Conservation (phyloP, 2,329 filamentous ascomycete genomes). For the Apiospora koreana region DNA sequence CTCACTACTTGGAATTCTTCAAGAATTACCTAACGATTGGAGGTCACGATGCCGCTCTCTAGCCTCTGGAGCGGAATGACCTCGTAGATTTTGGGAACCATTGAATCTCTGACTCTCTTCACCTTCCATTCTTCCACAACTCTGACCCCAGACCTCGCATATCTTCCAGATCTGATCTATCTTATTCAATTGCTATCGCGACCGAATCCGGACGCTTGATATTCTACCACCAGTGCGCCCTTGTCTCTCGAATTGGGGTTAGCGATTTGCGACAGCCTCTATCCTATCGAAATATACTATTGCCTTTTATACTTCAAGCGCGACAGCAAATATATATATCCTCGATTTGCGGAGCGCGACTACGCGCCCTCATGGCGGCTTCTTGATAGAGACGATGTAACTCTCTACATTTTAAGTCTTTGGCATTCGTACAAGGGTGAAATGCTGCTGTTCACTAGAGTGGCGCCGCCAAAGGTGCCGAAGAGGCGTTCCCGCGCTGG, state of each 20-base stretch:
- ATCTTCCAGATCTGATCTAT: background rate
- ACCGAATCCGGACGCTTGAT: background rate
- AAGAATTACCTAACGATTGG: background rate
- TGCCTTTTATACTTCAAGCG: background rate
- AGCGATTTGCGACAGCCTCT: background rate
- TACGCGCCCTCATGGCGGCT: background rate
- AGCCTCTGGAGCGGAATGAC: background rate
- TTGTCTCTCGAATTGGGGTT: background rate
- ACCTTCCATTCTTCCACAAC: background rate
- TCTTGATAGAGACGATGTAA: constrained; percentile 11
- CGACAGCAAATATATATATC: background rate
- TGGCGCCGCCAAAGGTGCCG: constrained; percentile 57
- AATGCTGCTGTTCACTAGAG: constrained; percentile 61
- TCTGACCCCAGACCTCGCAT: background rate
- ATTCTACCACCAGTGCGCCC: background rate
- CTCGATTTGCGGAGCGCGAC: background rate
- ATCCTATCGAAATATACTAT: background rate
- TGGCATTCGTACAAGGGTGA: constrained; percentile 21
- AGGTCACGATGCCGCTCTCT: constrained; percentile 1
- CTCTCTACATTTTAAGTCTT: constrained; percentile 12
- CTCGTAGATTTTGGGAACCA: background rate
- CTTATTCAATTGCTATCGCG: background rate
- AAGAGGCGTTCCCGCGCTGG: constrained; percentile 62
- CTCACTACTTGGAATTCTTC: background rate
- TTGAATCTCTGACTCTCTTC: background rate